These are phyloP conservation scores for Dendrobium chrysotoxum DNA, from an alignment of 106 monocot species.

Conservation along the genomic window DNA sequence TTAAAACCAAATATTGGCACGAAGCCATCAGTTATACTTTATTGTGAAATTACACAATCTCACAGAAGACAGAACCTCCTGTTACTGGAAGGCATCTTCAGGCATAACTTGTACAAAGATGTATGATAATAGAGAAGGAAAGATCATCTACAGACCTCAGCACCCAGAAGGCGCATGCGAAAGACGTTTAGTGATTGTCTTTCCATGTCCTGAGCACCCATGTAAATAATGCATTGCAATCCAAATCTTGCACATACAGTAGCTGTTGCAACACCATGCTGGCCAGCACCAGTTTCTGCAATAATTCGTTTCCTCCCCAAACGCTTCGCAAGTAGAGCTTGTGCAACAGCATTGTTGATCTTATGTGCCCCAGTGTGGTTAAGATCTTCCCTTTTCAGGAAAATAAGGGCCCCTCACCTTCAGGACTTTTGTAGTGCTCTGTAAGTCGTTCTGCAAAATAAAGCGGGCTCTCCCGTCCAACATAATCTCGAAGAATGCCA, in stretches of 20 bases:
- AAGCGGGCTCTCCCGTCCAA: conserved; percentile 63
- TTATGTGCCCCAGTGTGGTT: conserved; percentile 72
- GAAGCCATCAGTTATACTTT: background rate
- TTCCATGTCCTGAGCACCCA: conserved; percentile 80
- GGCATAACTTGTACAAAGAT: background rate
- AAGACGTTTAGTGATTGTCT: conserved; percentile 69
- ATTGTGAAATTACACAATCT: background rate
- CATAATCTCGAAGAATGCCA: conserved; percentile 57
- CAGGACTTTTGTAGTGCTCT: conserved; percentile 39
- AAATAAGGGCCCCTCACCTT: conserved; percentile 57
- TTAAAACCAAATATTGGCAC: background rate
- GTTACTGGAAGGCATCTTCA: background rate
- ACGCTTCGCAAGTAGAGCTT: conserved; percentile 53
- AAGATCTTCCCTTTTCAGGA: conserved; percentile 67
- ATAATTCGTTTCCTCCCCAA: conserved; percentile 61
- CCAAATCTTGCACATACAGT: conserved; percentile 74
- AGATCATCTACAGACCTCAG: conserved; percentile 33
- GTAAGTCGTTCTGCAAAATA: conserved; percentile 67
- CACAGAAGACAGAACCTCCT: background rate
- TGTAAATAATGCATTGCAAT: conserved; percentile 59
- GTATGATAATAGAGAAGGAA: background rate
- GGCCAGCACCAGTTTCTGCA: conserved; percentile 81
- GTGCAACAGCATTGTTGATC: conserved; percentile 62
- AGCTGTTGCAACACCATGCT: conserved; percentile 79
- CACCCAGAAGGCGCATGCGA: conserved; percentile 66